phyloP scores from a whole-genome alignment of 495 filamentous ascomycete genomes.

The Podospora australis region DNA sequence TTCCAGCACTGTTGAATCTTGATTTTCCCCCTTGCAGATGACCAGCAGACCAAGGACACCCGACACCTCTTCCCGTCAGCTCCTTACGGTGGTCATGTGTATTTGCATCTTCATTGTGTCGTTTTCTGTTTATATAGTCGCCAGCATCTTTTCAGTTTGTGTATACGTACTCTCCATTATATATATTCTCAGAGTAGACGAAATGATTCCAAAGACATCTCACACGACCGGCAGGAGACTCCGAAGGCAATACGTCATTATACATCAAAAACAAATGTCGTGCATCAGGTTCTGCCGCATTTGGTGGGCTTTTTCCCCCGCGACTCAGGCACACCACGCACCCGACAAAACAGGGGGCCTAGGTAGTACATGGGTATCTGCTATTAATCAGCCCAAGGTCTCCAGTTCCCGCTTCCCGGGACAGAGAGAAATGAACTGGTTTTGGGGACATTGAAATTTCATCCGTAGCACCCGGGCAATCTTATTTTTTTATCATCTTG shows the following conservation, averaged over 20 bases:
- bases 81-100: background rate
- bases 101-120: background rate
- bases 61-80: background rate
- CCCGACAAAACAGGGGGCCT: no score
- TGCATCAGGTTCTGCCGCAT: conserved; percentile 4
- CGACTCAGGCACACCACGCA: background rate
- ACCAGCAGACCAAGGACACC: background rate
- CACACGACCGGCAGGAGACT: background rate
- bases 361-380: no score
- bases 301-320: background rate
- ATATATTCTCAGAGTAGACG: no score
- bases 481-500: background rate
- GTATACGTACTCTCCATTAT: no score
- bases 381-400: no score
- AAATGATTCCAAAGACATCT: background rate
- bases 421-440: background rate
- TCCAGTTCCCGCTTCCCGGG: background rate
- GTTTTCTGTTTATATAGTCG: background rate
- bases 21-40: background rate
- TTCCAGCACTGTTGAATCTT: background rate
- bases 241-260: conserved; percentile 3
- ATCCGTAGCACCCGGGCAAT: no score
- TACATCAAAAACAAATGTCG: conserved; percentile 3
- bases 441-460: background rate
- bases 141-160: no score